Base-by-base conservation (phyloP, 306 rosid genomes). In the Cicer cuneatum region DNA sequence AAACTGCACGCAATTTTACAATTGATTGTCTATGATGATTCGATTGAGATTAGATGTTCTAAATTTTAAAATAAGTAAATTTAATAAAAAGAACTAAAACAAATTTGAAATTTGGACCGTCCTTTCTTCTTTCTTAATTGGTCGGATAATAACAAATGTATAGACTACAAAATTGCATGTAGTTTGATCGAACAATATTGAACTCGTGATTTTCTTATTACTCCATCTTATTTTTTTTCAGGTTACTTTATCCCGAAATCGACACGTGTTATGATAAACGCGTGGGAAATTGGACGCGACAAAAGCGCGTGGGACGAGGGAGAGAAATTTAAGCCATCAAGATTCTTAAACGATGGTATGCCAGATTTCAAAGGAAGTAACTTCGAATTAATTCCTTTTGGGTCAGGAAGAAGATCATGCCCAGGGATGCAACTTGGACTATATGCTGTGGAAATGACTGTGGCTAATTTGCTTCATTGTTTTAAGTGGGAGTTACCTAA, bases 371-470 rank as follows among this genome's bases (percentile, higher is more conserved):
- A 81, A 71, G 89, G 92, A 8, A 76, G 69, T 11, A 35, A 83
- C 63, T 88, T 88, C 2, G 92, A 88, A 71, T 88, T 85, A 52
- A 38, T 83, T 38, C 88, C 89, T 0, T 85, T 88, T 19, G 92
- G 92, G 51, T 88, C 92, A 1, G 92, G 92, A 3, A 62, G 88
- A 5, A 74, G 92, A 18, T 85, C 92, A 0, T 88, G 89, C 54
- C 89, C 92, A 0, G 89, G 89, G 1, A 85, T 83, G 92, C 83
- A 77, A 7, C 71, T 87, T 29, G 92, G 92, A 7, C 78, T 88
- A 0, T 88, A 85, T 61, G 82, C 81, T 40, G 71, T 86, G 35
- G 88, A 88, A 68, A 80, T 85, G 83, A 45, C 80, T 0, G 76
- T 81, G 80, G 86, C 88, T 8, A 73, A 81, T 37, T 80, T 88